Evolutionary conservation across 2,329 filamentous ascomycete genomes (phyloP), one percentile per base, ranked within the genome.

Genomic region (Xylaria sp.): DNA sequence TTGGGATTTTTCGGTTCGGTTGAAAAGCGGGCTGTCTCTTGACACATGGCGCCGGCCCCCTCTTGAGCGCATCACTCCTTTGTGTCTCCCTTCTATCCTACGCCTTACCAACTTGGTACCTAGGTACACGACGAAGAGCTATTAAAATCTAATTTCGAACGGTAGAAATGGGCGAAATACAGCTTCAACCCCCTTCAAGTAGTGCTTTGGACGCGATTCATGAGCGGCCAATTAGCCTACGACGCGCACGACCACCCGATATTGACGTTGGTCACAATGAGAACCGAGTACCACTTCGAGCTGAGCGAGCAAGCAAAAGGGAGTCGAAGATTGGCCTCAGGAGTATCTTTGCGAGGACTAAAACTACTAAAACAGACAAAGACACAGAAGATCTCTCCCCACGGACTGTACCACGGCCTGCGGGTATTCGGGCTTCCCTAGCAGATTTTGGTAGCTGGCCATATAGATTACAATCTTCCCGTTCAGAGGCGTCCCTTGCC

Each of bases 271-370:
- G 67, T 23, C 72, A 67, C 57, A 71, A 76, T 63, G 76, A 77
- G 58, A 75, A 75, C 47, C 76, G 78, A 27, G 67, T 80, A 4
- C 78, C 81, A 11, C 64, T 83, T 58, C 80, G 80, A 37, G 65
- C 73, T 7, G 77, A 78, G 47, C 83, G 78, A 66, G 67, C 79
- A 23, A 72, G 70, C 56, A 80, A 76, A 69, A 76, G 83, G 63
- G 83, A 85, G 62, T 86, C 84, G 15, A 81, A 78, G 60, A 68
- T 85, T 52, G 83, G 81, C 3, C 70, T 86, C 49, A 77, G 81
- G 54, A 81, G 74, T 63, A 76, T 87, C 8, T 86, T 87, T 65
- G 76, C 78, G 40, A 78, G 81, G 62, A 76, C 76, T 19, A 84
- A 78, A 68, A 51, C 72, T 3, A 67, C 69, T 11, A 77, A 76